These are phyloP conservation scores for Graphilbum ipis-grandicollis DNA, from an alignment of 2,329 filamentous ascomycete species.

Conservation along the genomic window DNA sequence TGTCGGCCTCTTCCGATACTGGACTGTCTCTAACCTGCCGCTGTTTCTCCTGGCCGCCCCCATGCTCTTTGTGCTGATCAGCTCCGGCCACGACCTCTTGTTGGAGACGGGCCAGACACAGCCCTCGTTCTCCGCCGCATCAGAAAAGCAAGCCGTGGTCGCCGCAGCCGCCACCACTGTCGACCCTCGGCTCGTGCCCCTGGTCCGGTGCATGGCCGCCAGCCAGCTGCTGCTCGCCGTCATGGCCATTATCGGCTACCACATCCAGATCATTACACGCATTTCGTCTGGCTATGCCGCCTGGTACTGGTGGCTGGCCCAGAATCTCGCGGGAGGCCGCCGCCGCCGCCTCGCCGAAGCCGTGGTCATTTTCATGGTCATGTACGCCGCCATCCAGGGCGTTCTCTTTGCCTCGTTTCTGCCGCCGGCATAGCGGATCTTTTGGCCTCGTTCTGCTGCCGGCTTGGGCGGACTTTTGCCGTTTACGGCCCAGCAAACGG, in stretches of 20 bases:
- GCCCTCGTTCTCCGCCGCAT: slow-evolving; percentile 2
- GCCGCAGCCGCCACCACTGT: background rate
- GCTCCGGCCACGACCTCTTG: slow-evolving; percentile 34
- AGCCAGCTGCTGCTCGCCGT: slow-evolving; percentile 56
- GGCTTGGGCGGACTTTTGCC: too few species aligned
- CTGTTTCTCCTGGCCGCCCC: slow-evolving; percentile 74
- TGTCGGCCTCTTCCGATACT: slow-evolving; percentile 75
- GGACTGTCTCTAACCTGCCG: slow-evolving; percentile 72
- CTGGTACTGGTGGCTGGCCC: slow-evolving; percentile 73
- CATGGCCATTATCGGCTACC: slow-evolving; percentile 62
- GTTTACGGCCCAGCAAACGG: too few species aligned
- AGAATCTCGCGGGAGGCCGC: slow-evolving; percentile 11
- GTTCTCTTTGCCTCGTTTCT: slow-evolving; percentile 79
- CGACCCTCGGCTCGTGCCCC: slow-evolving; percentile 5
- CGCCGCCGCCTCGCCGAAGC: slow-evolving; percentile 9
- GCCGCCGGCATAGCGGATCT: slow-evolving; percentile 51
- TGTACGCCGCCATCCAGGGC: slow-evolving; percentile 72
- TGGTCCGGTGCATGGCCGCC: slow-evolving; percentile 44
- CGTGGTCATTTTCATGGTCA: slow-evolving; percentile 50
- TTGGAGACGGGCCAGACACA: too few species aligned
- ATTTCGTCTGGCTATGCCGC: slow-evolving; percentile 76
- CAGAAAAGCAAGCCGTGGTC: background rate
- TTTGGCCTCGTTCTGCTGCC: too few species aligned
- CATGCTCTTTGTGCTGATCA: slow-evolving; percentile 49
- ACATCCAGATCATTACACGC: slow-evolving; percentile 86